Conservation (phyloP, 2,329 filamentous ascomycete species). For the Colletotrichum neosansevieriae region DNA sequence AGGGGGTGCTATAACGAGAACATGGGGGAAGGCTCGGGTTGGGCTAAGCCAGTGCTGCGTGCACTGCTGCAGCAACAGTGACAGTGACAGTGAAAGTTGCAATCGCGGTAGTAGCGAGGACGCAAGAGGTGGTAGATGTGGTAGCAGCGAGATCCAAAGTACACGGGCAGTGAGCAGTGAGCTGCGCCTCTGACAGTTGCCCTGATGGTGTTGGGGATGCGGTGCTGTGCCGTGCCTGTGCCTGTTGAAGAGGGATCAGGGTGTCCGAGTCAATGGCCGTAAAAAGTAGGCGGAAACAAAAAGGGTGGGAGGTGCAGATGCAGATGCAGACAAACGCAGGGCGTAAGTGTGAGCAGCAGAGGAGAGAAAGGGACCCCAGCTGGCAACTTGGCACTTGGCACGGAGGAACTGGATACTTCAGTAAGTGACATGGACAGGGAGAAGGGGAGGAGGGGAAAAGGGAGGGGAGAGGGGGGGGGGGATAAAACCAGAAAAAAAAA, state of each 20-base stretch:
- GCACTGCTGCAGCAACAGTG: slow-evolving; percentile 7
- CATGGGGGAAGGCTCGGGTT: slow-evolving; percentile 45
- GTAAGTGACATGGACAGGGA: too few species aligned
- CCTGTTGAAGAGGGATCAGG: slow-evolving; percentile 6
- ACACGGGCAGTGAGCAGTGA: not conserved
- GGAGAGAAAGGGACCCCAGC: not conserved
- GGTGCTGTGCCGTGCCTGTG: slow-evolving; percentile 1
- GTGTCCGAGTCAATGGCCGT: not conserved
- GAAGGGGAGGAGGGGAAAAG: too few species aligned
- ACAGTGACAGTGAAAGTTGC: slow-evolving; percentile 4
- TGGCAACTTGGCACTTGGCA: too few species aligned
- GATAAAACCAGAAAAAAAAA: too few species aligned
- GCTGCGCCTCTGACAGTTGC: not conserved
- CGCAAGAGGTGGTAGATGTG: too few species aligned
- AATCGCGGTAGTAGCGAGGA: not conserved
- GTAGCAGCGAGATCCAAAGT: too few species aligned
- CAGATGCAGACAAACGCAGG: not conserved
- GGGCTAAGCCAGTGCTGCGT: slow-evolving; percentile 20
- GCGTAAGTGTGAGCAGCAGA: too few species aligned
- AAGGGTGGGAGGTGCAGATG: not conserved
- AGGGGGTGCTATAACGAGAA: slow-evolving; percentile 48
- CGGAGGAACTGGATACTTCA: too few species aligned
- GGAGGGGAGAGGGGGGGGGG: too few species aligned
- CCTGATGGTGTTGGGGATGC: too few species aligned
- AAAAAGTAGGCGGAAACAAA: not conserved